These are phyloP conservation scores for Sugiyamaella novakii DNA, from an alignment of 1,139 yeast species.

Conservation along the genomic window DNA sequence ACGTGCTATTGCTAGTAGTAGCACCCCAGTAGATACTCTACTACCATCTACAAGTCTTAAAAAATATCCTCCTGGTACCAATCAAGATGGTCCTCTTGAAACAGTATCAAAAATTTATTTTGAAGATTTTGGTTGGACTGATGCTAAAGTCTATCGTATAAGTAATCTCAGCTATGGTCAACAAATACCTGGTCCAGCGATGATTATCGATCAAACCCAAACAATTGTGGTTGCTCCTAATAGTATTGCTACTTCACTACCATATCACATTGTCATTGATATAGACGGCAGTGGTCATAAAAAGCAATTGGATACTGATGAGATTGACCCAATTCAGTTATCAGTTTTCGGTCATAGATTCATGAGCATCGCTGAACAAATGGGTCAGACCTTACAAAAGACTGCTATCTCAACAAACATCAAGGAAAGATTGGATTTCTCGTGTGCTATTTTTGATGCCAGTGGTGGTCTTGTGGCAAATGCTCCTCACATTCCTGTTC, in stretches of 20 bases:
- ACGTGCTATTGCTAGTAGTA: conserved; percentile 57
- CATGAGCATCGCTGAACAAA: conserved; percentile 88
- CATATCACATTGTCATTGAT: conserved; percentile 59
- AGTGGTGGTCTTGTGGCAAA: conserved; percentile 80
- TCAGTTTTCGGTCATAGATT: conserved; percentile 83
- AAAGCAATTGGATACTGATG: conserved; percentile 12
- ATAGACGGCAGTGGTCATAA: conserved; percentile 25
- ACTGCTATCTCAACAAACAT: conserved; percentile 86
- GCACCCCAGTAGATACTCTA: conserved; percentile 30
- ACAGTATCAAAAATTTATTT: conserved; percentile 46
- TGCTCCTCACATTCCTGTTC: conserved; percentile 89
- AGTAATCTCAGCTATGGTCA: conserved; percentile 57
- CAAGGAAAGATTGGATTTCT: conserved; percentile 79
- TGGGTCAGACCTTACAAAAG: conserved; percentile 80
- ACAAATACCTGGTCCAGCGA: conserved; percentile 70
- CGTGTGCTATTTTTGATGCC: conserved; percentile 78
- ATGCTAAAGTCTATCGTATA: conserved; percentile 56
- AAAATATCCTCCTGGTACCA: conserved; percentile 13
- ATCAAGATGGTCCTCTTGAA: conserved; percentile 13
- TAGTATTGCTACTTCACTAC: conserved; percentile 62
- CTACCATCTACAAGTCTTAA: conserved; percentile 29
- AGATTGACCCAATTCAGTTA: conserved; percentile 67
- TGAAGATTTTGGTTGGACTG: conserved; percentile 50
- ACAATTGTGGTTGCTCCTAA: conserved; percentile 79
- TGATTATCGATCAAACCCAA: conserved; percentile 83